phyloP scores from a whole-genome alignment of 192 early-diverging fungal genomes.

The Dissophora globulifera region DNA sequence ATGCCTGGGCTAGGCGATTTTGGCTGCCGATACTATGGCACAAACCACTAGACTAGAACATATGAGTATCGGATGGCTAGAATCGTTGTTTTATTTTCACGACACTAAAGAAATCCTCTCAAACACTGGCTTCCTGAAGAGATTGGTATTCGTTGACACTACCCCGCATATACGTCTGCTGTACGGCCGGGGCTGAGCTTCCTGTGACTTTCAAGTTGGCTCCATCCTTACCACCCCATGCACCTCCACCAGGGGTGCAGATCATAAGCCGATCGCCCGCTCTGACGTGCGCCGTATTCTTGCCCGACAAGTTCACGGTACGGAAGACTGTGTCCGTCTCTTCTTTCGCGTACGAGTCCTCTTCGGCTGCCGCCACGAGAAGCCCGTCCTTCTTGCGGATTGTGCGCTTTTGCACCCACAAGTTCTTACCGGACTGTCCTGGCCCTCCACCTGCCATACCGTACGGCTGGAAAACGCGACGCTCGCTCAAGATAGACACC shows the following conservation, averaged over 20 bases:
- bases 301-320: slow-evolving; percentile 82
- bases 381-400: slow-evolving; percentile 40
- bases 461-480: slow-evolving; percentile 90
- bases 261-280: slow-evolving; percentile 87
- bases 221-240: slow-evolving; percentile 64
- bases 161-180: slow-evolving; percentile 20
- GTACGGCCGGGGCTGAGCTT: background rate
- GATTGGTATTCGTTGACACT: slow-evolving; percentile 46
- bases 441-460: slow-evolving; percentile 84
- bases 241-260: slow-evolving; percentile 94
- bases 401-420: slow-evolving; percentile 74
- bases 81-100: too few relatives aligned
- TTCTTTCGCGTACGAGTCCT: slow-evolving; percentile 2
- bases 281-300: slow-evolving; percentile 83
- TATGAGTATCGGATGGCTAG: too few relatives aligned
- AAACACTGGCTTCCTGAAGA: slow-evolving; percentile 47
- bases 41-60: slow-evolving; percentile 58
- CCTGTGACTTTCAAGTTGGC: background rate
- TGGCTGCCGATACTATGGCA: slow-evolving; percentile 87
- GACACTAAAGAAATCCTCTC: background rate
- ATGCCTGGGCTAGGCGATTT: slow-evolving; percentile 90
- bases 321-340: slow-evolving; percentile 40
- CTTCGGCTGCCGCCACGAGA: slow-evolving; percentile 3
- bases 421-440: slow-evolving; percentile 79
- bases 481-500: slow-evolving; percentile 92